phyloP scores from a whole-genome alignment of 345 rosid genomes.

The Adansonia digitata region DNA sequence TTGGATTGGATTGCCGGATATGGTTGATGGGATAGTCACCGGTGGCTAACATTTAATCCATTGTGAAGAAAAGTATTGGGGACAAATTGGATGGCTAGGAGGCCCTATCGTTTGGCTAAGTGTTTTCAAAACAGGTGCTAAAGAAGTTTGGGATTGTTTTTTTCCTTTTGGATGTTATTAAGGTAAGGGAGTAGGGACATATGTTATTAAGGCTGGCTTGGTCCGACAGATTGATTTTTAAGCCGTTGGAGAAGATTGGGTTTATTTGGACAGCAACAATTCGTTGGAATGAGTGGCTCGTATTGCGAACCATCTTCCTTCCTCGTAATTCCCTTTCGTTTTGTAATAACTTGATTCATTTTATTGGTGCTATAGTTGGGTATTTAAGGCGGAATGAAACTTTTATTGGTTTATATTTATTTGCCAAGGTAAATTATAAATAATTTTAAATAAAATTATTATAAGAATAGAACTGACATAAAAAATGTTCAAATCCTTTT shows the following conservation, averaged over 20 bases:
- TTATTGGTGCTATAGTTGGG: no score
- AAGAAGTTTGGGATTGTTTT: background rate
- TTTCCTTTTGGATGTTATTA: background rate
- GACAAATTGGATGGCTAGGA: conserved; percentile 16
- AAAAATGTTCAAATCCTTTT: no score
- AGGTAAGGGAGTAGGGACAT: background rate
- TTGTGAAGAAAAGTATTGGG: background rate
- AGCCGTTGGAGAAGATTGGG: background rate
- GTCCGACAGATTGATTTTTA: background rate
- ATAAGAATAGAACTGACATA: no score
- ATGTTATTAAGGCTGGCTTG: background rate
- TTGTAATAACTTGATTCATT: no score
- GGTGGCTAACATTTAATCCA: conserved; percentile 40
- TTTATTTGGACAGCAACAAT: conserved; percentile 1
- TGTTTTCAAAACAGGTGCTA: background rate
- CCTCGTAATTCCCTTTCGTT: background rate
- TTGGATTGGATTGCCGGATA: conserved; percentile 25
- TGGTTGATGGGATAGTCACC: conserved; percentile 21
- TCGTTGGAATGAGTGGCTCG: background rate
- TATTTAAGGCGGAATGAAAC: no score
- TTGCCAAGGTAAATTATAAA: no score
- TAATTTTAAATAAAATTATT: no score
- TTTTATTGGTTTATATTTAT: no score
- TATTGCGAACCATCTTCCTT: background rate
- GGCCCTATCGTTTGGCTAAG: background rate